Evolutionary conservation across 2,329 filamentous ascomycete genomes (phyloP), one percentile per base, ranked within the genome.

Genomic region (Claviceps cyperi): DNA sequence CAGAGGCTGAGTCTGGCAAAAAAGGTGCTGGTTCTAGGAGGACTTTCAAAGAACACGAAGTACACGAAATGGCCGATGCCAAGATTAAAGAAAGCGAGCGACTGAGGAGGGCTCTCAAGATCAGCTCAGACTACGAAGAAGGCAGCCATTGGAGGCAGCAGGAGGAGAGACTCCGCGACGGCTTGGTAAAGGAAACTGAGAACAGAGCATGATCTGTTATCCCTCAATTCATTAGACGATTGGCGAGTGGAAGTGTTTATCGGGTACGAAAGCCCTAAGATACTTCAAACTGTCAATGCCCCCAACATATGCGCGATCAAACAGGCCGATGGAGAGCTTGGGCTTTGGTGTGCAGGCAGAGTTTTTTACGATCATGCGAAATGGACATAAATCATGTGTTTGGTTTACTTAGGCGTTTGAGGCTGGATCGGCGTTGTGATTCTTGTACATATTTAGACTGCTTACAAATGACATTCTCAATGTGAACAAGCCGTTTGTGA

Each of bases 61-160:
- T 97, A 19, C 92, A 98, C 70, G 92, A 97, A 69, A 76, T 95
- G 64, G 92, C 92, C 17, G 86, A 92, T 60, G 92, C 91, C 53
- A 98, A 98, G 76, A 91, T 94, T 58, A 84, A 87, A 64, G 92
- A 98, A 75, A 95, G 84, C 66, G 90, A 97, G 69, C 78, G 86
- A 59, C 71, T 98, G 64, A 74, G 91, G 56, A 86, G 76, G 66
- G 92, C 92, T 7, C 73, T 98, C 57, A 90, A 89, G 47, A 94
- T 97, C 60, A 82, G 82, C 62, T 83, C 83, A 62, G 77, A 91
- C 64, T 92, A 92, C 59, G 82, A 91, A 62, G 87, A 94, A 65
- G 89, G 87, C 5, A 78, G 83, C 47, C 86, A 95, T 65, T 92
- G 88, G 86, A 82, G 79, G 69, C 82, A 80, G 55, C 85, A 94